Percentiles rank a stretch among this genome's conserved stretches.
Conservation (phyloP, 805 yeast genomes). For the Saturnispora saitoi region DNA sequence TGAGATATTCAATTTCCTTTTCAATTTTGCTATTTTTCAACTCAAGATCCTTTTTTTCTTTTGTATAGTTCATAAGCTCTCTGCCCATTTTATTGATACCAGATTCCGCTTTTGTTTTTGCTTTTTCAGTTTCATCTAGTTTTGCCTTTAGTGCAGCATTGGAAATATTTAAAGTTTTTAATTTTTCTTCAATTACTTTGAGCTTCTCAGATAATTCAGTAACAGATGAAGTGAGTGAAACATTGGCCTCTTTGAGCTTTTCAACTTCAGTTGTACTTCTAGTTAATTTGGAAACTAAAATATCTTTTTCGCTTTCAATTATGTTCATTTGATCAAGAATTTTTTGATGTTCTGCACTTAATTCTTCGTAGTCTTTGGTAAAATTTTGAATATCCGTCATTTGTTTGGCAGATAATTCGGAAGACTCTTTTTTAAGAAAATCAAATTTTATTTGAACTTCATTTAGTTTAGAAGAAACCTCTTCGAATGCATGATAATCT, state of each 20-base stretch:
- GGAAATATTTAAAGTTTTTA: constrained; percentile 16
- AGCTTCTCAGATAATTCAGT: constrained; percentile 14
- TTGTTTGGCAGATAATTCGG: constrained; percentile 15
- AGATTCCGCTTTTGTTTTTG: constrained; percentile 51
- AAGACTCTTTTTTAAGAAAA: constrained; percentile 16
- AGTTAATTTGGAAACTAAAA: constrained; percentile 16
- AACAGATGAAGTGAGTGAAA: constrained; percentile 31
- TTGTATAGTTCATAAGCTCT: constrained; percentile 61
- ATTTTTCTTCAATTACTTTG: constrained; percentile 17
- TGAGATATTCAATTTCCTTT: constrained; percentile 29
- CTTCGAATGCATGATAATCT: constrained; percentile 52
- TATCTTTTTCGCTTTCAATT: constrained; percentile 24
- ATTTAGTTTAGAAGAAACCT: constrained; percentile 31
- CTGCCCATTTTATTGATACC: constrained; percentile 88
- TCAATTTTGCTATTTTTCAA: constrained; percentile 35
- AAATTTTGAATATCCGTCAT: constrained; percentile 18
- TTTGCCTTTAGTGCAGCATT: constrained; percentile 25
- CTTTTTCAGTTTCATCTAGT: constrained; percentile 26
- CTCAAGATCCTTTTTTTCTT: constrained; percentile 47
- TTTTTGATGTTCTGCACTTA: constrained; percentile 22
- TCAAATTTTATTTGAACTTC: constrained; percentile 14
- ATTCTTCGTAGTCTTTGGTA: constrained; percentile 26
- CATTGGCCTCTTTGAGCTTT: constrained; percentile 17
- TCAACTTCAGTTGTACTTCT: constrained; percentile 22
- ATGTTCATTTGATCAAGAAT: constrained; percentile 28